Base-by-base conservation (phyloP, 2,329 filamentous ascomycete genomes). In the Aspergillus japonicus region DNA sequence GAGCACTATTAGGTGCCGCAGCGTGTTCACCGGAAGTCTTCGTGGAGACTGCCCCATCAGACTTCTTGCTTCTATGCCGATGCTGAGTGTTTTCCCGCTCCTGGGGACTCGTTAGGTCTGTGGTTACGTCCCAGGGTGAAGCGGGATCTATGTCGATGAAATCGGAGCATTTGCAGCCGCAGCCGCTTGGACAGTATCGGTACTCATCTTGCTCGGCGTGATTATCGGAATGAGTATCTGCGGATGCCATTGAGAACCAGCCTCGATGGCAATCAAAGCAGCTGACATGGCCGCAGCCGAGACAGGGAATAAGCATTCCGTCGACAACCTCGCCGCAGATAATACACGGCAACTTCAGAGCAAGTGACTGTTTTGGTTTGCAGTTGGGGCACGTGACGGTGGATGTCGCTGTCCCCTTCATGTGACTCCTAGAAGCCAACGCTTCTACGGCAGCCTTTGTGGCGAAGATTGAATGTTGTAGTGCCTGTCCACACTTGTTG, bases 271-370 rank as follows among this genome's bases (percentile, higher is more conserved):
- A 82, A 19, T 73, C 67, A 54, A 78, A 77, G 64, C 80, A 81
- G 59, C 75, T 75, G 19, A 81, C 74, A 59, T 82, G 80, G 19
- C 80, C 79, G 64, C 80, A 82, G 50, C 74, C 72, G 11, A 81
- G 69, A 61, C 80, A 82, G 5, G 80, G 80, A 2, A 77, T 69
- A 50, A 80, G 71, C 67, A 80, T 79, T 24, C 79, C 79, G 54
- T 73, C 68, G 6, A 81, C 70, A 3, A 74, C 68, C 63, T 77
- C 76, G 21, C 72, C 70, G 64, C 80, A 82, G 33, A 82, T 75
- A 7, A 75, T 69, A 62, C 80, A 82, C 54, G 73, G 71, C n/a
- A 77, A 66, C 54, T 70, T 73, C 26, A 71, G 69, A 11, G 73
- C 68, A 2, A 73, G 61, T 24, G 72, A 68, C 39, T 73, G 72